Conservation (phyloP, 2,329 filamentous ascomycete genomes). For the Fusarium lyarnte region DNA sequence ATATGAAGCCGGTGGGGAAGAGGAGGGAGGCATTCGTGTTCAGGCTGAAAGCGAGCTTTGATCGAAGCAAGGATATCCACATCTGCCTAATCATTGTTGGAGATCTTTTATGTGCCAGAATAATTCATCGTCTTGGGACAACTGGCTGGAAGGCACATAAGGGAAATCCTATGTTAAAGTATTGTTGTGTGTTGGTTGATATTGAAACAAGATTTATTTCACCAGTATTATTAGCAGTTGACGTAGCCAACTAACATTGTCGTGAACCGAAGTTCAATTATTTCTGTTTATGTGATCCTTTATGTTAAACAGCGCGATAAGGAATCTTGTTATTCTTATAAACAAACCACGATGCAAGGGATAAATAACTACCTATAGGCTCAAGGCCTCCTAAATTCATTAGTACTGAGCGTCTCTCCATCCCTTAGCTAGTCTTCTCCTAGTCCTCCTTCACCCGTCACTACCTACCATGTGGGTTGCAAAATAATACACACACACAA, state of each 20-base stretch:
- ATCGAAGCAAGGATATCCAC: neutral
- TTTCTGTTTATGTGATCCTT: neutral
- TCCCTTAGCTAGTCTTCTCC: neutral
- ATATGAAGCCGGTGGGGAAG: neutral
- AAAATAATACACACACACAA: no score
- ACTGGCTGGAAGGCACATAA: neutral
- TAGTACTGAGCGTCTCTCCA: neutral
- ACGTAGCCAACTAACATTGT: neutral
- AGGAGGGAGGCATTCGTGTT: conserved; percentile 8
- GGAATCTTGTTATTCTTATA: neutral
- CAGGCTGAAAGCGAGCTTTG: conserved; percentile 29
- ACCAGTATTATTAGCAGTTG: no score
- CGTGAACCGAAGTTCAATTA: neutral
- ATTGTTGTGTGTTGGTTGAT: neutral
- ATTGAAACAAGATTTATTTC: neutral
- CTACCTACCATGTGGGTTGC: no score
- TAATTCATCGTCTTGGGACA: neutral
- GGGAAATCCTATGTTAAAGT: neutral
- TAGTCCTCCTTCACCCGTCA: neutral
- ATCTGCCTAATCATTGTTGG: neutral
- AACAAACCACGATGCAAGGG: neutral
- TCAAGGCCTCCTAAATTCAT: neutral
- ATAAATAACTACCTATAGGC: neutral
- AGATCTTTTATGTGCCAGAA: neutral
- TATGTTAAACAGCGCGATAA: neutral